These are phyloP conservation scores for Quercus gilva DNA, from an alignment of 306 rosid genomes.

Conservation along the genomic window DNA sequence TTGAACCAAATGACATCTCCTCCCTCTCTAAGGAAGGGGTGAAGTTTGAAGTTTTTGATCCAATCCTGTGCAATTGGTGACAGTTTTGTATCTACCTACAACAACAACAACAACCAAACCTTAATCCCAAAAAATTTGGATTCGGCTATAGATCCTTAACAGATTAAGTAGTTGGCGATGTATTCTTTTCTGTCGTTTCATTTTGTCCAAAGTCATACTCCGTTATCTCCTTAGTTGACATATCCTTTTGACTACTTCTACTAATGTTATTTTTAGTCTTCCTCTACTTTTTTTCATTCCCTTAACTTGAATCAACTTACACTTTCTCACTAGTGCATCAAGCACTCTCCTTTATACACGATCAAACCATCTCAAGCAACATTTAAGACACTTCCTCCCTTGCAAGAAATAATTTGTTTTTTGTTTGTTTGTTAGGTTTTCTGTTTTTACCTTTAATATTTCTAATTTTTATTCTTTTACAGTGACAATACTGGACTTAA, in stretches of 20 bases:
- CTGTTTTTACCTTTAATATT: neutral
- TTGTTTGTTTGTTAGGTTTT: neutral
- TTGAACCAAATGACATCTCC: neutral
- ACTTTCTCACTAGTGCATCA: no score
- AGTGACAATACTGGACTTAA: constrained; percentile 77
- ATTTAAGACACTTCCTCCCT: neutral
- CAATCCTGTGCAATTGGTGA: neutral
- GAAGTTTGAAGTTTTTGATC: neutral
- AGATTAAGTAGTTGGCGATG: no score
- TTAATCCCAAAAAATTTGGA: no score
- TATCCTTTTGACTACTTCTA: neutral
- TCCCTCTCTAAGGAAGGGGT: neutral
- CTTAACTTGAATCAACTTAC: no score
- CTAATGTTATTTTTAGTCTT: no score
- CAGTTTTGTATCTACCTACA: neutral
- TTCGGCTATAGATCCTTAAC: no score
- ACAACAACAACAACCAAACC: neutral
- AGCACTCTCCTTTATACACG: no score
- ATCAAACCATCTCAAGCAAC: no score
- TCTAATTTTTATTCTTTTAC: constrained; percentile 31
- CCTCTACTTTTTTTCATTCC: no score
- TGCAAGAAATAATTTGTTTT: neutral
- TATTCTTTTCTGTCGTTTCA: no score
- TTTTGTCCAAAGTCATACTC: no score
- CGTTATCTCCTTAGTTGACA: neutral